Evolutionary conservation across 805 yeast genomes (phyloP).

Genomic region (Monosporozyma siamensis): DNA sequence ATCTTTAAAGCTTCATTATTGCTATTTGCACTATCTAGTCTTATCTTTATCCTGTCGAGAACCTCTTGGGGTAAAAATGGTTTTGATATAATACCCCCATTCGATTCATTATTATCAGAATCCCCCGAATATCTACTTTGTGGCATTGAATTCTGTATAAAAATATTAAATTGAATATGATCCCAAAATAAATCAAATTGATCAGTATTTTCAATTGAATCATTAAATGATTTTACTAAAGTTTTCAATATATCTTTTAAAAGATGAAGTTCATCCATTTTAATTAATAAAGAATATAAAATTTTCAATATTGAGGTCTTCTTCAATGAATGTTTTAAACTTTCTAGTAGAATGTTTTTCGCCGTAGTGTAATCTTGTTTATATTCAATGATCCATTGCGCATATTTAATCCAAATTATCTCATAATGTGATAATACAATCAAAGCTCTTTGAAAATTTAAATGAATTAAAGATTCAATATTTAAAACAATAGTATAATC

Average conservation of each 20-base stretch:
- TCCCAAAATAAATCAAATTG: conserved; percentile 28
- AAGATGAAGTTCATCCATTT: conserved; percentile 15
- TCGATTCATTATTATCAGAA: too few species aligned
- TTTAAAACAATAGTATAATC: conserved; percentile 20
- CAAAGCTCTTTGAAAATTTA: conserved; percentile 28
- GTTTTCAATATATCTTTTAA: conserved; percentile 11
- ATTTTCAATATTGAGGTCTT: conserved; percentile 18
- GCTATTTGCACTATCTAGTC: conserved; percentile 13
- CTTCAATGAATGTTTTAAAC: conserved; percentile 15
- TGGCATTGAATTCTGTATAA: conserved; percentile 8
- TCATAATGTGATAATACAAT: conserved; percentile 26
- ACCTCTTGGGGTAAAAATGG: conserved; percentile 7
- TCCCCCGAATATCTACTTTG: conserved; percentile 13
- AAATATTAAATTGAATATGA: conserved; percentile 20
- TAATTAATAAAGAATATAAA: conserved; percentile 16
- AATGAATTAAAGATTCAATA: conserved; percentile 14
- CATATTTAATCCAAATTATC: conserved; percentile 25
- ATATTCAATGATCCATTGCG: conserved; percentile 22
- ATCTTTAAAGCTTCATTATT: conserved; percentile 15
- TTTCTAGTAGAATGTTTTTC: conserved; percentile 17
- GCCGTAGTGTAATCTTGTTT: conserved; percentile 18
- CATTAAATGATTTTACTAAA: conserved; percentile 9
- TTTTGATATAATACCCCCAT: too few species aligned
- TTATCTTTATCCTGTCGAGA: conserved; percentile 12
- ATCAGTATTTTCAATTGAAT: conserved; percentile 16